phyloP scores from a whole-genome alignment of 1,284 basidiomycete genomes.

The Microbotryum silenes-acaulis region DNA sequence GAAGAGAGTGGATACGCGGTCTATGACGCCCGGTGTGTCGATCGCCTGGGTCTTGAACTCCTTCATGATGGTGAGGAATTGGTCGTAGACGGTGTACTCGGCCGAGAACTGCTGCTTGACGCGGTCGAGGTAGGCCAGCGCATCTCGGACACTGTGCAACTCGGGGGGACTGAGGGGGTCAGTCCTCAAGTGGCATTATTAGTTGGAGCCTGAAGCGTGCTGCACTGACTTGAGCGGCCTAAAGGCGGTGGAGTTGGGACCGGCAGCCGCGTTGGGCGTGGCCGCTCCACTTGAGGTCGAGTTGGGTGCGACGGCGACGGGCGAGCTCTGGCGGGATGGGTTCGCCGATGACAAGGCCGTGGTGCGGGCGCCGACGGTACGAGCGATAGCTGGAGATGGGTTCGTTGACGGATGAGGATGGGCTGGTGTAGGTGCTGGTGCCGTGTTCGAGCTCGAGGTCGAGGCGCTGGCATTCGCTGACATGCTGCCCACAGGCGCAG shows the following conservation, averaged over 20 bases:
- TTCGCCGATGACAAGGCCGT: no score
- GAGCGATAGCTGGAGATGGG: no score
- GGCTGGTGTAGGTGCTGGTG: no score
- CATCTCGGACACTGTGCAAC: conserved; percentile 17
- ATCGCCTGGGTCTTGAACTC: conserved; percentile 97
- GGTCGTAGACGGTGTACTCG: conserved; percentile 40
- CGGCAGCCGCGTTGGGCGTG: no score
- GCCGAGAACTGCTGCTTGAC: conserved; percentile 32
- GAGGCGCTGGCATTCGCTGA: no score
- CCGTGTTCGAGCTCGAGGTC: no score
- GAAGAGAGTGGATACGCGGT: conserved; percentile 91
- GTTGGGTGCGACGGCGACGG: conserved; percentile 75
- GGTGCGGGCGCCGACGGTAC: no score
- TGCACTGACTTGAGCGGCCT: conserved; percentile 21
- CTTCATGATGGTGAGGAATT: conserved; percentile 62
- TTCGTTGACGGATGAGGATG: no score
- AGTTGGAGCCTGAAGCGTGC: no score
- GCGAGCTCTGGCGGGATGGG: conserved; percentile 35
- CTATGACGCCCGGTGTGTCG: conserved; percentile 97
- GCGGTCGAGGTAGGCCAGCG: conserved; percentile 23
- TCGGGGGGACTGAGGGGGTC: no score
- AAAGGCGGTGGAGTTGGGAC: conserved; percentile 7
- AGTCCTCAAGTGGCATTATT: no score
- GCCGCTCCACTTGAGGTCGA: conserved; percentile 54
- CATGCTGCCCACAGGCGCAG: no score